Evolutionary conservation across 75 land plant species (phyloP).

Genomic region (Larix kaempferi): DNA sequence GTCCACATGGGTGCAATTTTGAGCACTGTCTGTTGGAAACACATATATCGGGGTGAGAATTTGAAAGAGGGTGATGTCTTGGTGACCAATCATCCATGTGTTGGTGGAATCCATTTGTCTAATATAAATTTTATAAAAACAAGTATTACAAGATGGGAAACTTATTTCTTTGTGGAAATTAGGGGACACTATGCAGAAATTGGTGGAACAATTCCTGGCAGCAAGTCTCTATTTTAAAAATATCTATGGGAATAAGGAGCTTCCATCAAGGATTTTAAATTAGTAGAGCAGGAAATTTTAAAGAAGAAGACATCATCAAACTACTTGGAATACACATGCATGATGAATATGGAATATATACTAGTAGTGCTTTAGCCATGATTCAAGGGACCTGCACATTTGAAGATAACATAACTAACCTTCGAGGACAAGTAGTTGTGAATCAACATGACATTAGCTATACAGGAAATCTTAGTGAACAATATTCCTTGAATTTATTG

Average conservation of each 20-base stretch:
- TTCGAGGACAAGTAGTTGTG: constrained; percentile 95
- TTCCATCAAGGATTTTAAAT: constrained; percentile 94
- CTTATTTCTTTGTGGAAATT: constrained; percentile 93
- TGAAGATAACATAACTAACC: constrained; percentile 95
- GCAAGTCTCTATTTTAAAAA: constrained; percentile 99
- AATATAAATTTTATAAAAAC: constrained; percentile 97
- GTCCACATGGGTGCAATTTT: constrained; percentile 99
- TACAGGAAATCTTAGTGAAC: constrained; percentile 84
- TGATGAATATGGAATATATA: constrained; percentile 21
- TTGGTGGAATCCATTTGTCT: constrained; percentile 98
- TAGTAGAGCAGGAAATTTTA: constrained; percentile 88
- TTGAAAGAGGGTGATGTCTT: constrained; percentile 93
- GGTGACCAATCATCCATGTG: constrained; percentile 94
- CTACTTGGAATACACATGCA: constrained; percentile 50
- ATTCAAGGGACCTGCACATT: constrained; percentile 92
- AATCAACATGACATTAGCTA: constrained; percentile 92
- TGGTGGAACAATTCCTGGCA: constrained; percentile 99
- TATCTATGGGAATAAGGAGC: constrained; percentile 98
- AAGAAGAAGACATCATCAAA: constrained; percentile 83
- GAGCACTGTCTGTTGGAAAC: constrained; percentile 95
- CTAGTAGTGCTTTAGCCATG: constrained; percentile 10
- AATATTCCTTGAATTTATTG: constrained; percentile 82
- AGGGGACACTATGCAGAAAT: constrained; percentile 99
- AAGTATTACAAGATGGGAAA: constrained; percentile 72
- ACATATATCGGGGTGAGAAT: constrained; percentile 81